Percentiles rank a stretch among this genome's conserved stretches.
These are phyloP conservation scores for Umbelopsis sp. DNA, from an alignment of 192 early-diverging fungal genomes.

Conservation along the genomic window DNA sequence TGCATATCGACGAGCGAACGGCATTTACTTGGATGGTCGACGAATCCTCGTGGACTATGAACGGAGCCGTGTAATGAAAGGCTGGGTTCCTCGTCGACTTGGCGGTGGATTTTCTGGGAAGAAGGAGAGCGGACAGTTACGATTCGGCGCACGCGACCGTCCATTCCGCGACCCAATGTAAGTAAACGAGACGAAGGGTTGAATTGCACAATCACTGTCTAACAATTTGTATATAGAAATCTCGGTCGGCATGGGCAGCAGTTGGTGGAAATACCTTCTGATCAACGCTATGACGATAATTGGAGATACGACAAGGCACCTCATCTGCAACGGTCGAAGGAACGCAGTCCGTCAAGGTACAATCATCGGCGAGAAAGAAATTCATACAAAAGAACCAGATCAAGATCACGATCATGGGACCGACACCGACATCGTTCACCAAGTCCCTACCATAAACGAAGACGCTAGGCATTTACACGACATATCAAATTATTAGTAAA, in stretches of 20 bases:
- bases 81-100: slow-evolving; percentile 44
- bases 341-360: not conserved
- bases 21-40: slow-evolving; percentile 30
- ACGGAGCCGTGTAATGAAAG: slow-evolving; percentile 35
- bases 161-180: slow-evolving; percentile 33
- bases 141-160: slow-evolving; percentile 45
- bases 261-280: not conserved
- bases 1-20: slow-evolving; percentile 33
- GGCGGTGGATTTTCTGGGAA: slow-evolving; percentile 46
- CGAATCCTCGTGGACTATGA: slow-evolving; percentile 45
- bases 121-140: slow-evolving; percentile 45
- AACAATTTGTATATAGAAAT: not conserved
- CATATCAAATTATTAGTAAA: not conserved
- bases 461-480: not conserved
- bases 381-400: not conserved
- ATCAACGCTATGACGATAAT: not conserved
- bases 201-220: not conserved
- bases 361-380: not conserved
- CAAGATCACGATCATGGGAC: not conserved
- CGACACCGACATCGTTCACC: not conserved
- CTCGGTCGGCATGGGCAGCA: not conserved
- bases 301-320: not conserved
- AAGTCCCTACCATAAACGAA: slow-evolving; percentile 3
- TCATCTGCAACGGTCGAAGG: not conserved
- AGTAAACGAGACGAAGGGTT: not conserved